phyloP scores from a whole-genome alignment of 176 grass and related monocot genomes.

The Carex littledalei region DNA sequence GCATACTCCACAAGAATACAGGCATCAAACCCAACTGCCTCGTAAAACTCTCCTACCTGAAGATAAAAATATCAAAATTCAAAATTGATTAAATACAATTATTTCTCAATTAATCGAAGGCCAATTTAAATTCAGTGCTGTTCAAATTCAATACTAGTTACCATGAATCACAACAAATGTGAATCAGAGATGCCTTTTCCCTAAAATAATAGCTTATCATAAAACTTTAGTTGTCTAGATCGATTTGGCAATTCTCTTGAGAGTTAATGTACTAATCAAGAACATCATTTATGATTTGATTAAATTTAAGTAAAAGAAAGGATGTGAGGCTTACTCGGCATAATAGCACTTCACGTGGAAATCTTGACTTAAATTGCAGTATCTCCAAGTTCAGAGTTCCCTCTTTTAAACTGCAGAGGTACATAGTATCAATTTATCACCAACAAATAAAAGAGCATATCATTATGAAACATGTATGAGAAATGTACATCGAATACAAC shows the following conservation, averaged over 20 bases:
- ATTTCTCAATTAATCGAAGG: not conserved
- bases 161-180: not conserved
- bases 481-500: not conserved
- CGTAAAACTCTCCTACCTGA: conserved; percentile 97
- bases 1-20: conserved; percentile 96
- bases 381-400: conserved; percentile 94
- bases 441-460: conserved; percentile 16
- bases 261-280: not conserved
- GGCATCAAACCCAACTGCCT: conserved; percentile 94
- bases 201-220: not conserved
- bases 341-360: conserved; percentile 89
- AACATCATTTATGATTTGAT: not conserved
- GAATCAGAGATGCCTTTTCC: not conserved
- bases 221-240: not conserved
- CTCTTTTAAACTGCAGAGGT: conserved; percentile 77
- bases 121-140: conserved; percentile 1
- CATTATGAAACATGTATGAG: not conserved
- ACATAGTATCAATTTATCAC: conserved; percentile 1
- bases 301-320: not conserved
- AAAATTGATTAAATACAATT: not conserved
- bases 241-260: not conserved
- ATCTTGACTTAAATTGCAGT: conserved; percentile 76
- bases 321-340: conserved; percentile 66
- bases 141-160: not conserved
- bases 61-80: conserved; percentile 9